Base-by-base conservation (phyloP, 2,329 filamentous ascomycete species). In the Cordyceps fumosorosea region DNA sequence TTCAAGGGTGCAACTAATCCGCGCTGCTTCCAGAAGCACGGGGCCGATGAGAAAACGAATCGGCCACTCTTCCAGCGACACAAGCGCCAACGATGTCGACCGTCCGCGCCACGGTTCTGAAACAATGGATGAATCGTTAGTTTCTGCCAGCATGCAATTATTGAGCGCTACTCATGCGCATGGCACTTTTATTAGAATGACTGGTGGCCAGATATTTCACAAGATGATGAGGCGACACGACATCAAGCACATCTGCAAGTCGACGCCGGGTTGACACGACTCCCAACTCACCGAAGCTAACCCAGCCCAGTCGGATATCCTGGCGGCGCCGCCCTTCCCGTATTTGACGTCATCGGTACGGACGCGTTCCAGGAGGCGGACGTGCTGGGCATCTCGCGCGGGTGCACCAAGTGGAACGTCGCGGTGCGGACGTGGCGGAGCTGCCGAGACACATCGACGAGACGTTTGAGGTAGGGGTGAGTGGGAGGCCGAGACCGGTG, bases 401-500 rank as follows among this genome's bases (percentile, higher is more conserved):
- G 93, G 20, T 97, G 93, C 82, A 97, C 93, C 68, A 98, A 98
- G 81, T 99, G 93, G 95, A 98, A 98, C 71, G 91, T 96, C 64
- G 96, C 98, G 91, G 91, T 97, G 53, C 96, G 95, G 83, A 93
- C 74, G 87, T 96, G 61, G 92, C 91, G 55, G 95, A 99, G 78
- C 82, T 99, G 62, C 95, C 95, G 57, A 86, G 90, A 69, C 86
- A 93, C 67, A 98, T 98, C 73, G 96, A 97, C 75, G 95, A 98
- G 79, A 95, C 95, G 53, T 98, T 98, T 72, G 92, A 98, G 78
- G 98, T 98, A 72, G 95, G 95, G 45, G 97, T 91, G 47, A 93
- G 89, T 69, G 95, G 95, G 63, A 86, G 95, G 54, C 95, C 95
- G 14, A 93, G 95, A 26, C 95, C 95, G 29, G 95, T 98, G 34